These are phyloP conservation scores for Filobasidium floriforme DNA, from an alignment of 768 basidiomycete species.

Conservation along the genomic window DNA sequence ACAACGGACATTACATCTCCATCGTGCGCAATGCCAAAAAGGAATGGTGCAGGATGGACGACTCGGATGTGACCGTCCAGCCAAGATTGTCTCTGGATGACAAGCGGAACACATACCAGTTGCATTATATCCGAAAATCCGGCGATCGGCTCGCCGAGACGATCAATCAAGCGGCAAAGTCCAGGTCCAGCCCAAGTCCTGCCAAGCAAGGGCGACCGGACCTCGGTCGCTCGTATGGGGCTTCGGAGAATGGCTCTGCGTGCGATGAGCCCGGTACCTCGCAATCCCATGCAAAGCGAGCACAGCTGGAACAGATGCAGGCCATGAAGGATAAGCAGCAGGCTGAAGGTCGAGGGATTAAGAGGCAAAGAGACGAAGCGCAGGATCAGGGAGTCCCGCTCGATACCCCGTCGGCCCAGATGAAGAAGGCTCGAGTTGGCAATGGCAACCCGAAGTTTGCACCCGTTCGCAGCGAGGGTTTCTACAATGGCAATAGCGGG, in stretches of 20 bases:
- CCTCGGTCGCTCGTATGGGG: background rate
- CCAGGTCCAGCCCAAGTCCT: background rate
- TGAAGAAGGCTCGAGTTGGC: background rate
- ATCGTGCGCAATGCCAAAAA: constrained; percentile 64
- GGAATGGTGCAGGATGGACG: constrained; percentile 89
- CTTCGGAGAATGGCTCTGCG: background rate
- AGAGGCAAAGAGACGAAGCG: background rate
- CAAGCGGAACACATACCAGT: constrained; percentile 78
- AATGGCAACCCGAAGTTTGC: background rate
- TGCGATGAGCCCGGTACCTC: constrained; percentile 4
- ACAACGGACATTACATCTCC: constrained; percentile 92
- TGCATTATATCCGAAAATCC: constrained; percentile 68
- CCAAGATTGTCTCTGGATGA: constrained; percentile 51
- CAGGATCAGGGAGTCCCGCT: no score
- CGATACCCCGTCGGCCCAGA: no score
- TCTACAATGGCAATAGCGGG: background rate
- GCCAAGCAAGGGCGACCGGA: background rate
- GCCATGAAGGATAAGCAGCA: background rate
- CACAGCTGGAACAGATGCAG: background rate
- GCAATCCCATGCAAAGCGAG: background rate
- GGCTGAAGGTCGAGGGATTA: background rate
- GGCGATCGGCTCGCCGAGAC: constrained; percentile 13
- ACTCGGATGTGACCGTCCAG: constrained; percentile 58
- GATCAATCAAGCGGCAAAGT: background rate
- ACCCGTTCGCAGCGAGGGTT: background rate